phyloP scores from a whole-genome alignment of 2,329 filamentous ascomycete genomes.

The Cercospora nicotianae region DNA sequence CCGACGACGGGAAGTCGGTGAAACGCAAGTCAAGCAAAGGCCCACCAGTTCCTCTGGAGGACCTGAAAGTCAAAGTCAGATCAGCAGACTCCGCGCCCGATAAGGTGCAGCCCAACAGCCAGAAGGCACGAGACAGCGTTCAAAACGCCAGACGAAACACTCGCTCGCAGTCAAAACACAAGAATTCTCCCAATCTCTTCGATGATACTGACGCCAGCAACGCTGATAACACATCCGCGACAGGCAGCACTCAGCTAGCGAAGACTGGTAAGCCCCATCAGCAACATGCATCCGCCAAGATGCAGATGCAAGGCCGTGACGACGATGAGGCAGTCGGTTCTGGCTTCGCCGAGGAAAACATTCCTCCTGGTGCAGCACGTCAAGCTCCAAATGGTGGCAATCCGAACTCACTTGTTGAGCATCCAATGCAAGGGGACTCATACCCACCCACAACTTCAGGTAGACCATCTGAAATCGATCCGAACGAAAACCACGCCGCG shows the following conservation, averaged over 20 bases:
- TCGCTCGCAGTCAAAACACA: not conserved
- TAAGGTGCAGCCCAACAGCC: conserved; percentile 1
- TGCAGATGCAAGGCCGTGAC: not conserved
- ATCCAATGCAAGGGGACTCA: conserved; percentile 17
- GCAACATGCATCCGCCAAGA: not conserved
- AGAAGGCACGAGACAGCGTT: not conserved
- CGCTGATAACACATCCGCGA: conserved; percentile 13
- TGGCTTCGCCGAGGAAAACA: too few species aligned
- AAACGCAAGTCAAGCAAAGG: not conserved
- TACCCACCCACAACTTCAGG: conserved; percentile 25
- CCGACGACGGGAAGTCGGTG: not conserved
- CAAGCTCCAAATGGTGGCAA: not conserved
- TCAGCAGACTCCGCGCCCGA: too few species aligned
- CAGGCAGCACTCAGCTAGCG: not conserved
- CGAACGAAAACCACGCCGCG: not conserved
- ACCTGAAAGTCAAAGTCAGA: too few species aligned
- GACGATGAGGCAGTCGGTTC: too few species aligned
- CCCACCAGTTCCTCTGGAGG: too few species aligned
- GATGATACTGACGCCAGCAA: conserved; percentile 20
- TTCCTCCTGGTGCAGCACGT: not conserved
- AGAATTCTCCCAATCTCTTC: not conserved
- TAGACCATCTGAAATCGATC: conserved; percentile 16
- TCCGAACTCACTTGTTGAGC: not conserved
- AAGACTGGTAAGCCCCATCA: not conserved
- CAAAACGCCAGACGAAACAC: not conserved